phyloP scores from a whole-genome alignment of 75 land plant genomes.

The Cunninghamia lanceolata region DNA sequence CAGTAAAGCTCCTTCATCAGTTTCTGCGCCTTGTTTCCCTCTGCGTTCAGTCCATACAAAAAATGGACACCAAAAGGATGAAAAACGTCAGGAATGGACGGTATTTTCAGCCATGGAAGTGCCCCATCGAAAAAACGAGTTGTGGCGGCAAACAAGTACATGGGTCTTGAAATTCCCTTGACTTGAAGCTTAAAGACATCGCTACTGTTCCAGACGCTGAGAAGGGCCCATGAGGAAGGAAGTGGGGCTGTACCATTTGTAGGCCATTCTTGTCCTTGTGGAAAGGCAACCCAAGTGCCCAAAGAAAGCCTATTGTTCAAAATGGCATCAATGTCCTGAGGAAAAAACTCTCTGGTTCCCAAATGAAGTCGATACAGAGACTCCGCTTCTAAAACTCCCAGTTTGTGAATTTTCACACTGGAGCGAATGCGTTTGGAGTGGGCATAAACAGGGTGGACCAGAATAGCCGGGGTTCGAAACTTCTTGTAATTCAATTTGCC shows the following conservation, averaged over 20 bases:
- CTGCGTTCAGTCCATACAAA: slow-evolving; percentile 82
- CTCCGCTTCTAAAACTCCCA: slow-evolving; percentile 50
- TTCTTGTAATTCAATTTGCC: slow-evolving; percentile 57
- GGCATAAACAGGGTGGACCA: slow-evolving; percentile 81
- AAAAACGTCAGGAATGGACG: slow-evolving; percentile 86
- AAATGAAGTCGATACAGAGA: slow-evolving; percentile 56
- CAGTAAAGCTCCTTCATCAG: slow-evolving; percentile 53
- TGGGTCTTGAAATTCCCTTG: slow-evolving; percentile 51
- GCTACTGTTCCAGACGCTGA: slow-evolving; percentile 79
- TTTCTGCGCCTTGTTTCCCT: slow-evolving; percentile 43
- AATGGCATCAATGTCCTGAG: slow-evolving; percentile 75
- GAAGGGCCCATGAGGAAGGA: slow-evolving; percentile 73
- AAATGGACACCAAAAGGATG: slow-evolving; percentile 83
- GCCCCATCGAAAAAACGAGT: slow-evolving; percentile 46
- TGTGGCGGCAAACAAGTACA: slow-evolving; percentile 24
- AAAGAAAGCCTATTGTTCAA: slow-evolving; percentile 54
- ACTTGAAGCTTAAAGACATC: slow-evolving; percentile 70
- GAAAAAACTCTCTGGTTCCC: slow-evolving; percentile 82
- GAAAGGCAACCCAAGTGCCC: slow-evolving; percentile 75
- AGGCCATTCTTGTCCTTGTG: slow-evolving; percentile 4
- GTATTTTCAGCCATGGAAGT: slow-evolving; percentile 66
- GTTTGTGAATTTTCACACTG: slow-evolving; percentile 30
- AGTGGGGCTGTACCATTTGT: not conserved
- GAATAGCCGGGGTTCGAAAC: slow-evolving; percentile 78
- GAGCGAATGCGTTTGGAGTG: slow-evolving; percentile 29